These are phyloP conservation scores for Talaromyces albobiverticillius DNA, from an alignment of 2,329 filamentous ascomycete genomes.

Conservation along the genomic window DNA sequence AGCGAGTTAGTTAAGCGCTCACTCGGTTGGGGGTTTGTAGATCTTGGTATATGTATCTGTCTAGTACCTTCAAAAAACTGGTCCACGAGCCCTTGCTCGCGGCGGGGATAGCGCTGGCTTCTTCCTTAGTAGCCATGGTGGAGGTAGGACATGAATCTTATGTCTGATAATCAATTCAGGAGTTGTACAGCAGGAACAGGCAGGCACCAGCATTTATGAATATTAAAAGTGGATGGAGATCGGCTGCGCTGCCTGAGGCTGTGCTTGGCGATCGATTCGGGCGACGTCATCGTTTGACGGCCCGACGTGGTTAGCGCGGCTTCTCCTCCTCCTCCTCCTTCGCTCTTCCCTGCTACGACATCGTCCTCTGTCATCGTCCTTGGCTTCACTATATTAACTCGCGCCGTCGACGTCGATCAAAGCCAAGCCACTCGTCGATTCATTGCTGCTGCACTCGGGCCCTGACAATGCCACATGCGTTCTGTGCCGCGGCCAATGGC, in stretches of 20 bases:
- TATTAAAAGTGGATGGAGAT: too few relatives aligned
- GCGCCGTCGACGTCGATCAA: too few relatives aligned
- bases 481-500: slow-evolving; percentile 1
- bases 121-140: slow-evolving; percentile 13
- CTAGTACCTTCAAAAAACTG: slow-evolving; percentile 15
- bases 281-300: slow-evolving; percentile 4
- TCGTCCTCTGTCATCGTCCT: background rate
- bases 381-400: too few relatives aligned
- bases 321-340: background rate
- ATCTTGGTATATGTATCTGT: too few relatives aligned
- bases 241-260: too few relatives aligned
- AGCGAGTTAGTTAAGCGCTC: background rate
- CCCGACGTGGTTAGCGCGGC: background rate
- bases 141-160: background rate
- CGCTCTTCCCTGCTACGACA: background rate
- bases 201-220: too few relatives aligned
- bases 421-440: too few relatives aligned
- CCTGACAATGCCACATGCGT: slow-evolving; percentile 1
- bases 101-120: slow-evolving; percentile 9
- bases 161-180: too few relatives aligned
- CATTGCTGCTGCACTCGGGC: background rate
- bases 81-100: slow-evolving; percentile 13
- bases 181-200: too few relatives aligned
- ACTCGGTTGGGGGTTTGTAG: too few relatives aligned
- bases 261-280: too few relatives aligned